phyloP scores from a whole-genome alignment of 306 rosid genomes.

The Casuarina glauca region DNA sequence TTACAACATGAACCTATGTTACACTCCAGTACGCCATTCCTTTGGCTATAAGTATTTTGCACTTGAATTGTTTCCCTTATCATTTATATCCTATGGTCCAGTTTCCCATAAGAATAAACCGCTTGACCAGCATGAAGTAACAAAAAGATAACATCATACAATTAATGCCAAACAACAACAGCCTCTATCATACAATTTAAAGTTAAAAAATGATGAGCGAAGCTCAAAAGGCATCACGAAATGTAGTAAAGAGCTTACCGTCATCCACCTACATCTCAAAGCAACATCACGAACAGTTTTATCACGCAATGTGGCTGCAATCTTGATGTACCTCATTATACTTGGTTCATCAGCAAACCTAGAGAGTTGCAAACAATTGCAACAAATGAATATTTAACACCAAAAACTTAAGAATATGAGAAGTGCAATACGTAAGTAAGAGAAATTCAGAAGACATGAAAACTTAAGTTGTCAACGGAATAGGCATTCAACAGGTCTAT shows the following conservation, averaged over 20 bases:
- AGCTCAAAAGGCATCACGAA: conserved; percentile 16
- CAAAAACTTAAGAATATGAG: conserved; percentile 18
- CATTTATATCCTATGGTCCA: neutral
- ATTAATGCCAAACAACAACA: neutral
- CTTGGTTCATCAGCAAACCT: conserved; percentile 89
- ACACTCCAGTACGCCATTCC: neutral
- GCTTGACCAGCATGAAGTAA: neutral
- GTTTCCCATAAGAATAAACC: neutral
- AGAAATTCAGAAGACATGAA: conserved; percentile 5
- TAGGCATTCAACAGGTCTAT: neutral
- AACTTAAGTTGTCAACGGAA: neutral
- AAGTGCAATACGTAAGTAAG: conserved; percentile 11
- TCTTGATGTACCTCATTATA: conserved; percentile 92
- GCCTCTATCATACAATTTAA: neutral
- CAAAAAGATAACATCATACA: neutral
- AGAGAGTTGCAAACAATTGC: neutral
- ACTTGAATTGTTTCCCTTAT: neutral
- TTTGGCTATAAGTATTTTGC: neutral
- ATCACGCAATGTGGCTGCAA: conserved; percentile 83
- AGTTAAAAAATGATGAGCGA: neutral
- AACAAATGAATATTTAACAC: conserved; percentile 26
- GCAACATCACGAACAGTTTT: conserved; percentile 99
- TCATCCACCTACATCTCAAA: conserved; percentile 99
- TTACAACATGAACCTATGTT: neutral
- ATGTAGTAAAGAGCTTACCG: conserved; percentile 58